These are phyloP conservation scores for Calonectria fujianensis DNA, from an alignment of 2,329 filamentous ascomycete species.

Conservation along the genomic window DNA sequence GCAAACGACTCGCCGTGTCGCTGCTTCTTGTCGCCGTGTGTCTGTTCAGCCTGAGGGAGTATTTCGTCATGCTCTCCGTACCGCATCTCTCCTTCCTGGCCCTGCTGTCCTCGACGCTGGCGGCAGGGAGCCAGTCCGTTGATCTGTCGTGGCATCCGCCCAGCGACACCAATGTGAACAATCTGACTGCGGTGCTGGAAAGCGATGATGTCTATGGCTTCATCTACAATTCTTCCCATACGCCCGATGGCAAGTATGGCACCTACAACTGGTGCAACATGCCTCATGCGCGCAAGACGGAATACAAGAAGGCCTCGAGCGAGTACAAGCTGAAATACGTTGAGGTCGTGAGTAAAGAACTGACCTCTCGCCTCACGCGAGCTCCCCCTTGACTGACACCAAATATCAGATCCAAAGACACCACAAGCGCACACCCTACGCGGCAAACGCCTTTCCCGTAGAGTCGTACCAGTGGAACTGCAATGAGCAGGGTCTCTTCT, in stretches of 20 bases:
- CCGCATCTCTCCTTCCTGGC: slow-evolving; percentile 40
- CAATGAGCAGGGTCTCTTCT: slow-evolving; percentile 80
- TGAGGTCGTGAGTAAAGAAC: slow-evolving; percentile 75
- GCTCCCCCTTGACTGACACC: slow-evolving; percentile 11
- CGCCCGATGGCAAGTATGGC: slow-evolving; percentile 74
- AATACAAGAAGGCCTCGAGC: slow-evolving; percentile 74
- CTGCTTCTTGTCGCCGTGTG: slow-evolving; percentile 29
- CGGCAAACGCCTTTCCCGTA: slow-evolving; percentile 83
- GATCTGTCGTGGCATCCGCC: slow-evolving; percentile 77
- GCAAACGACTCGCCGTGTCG: slow-evolving; percentile 33
- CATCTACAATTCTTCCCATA: slow-evolving; percentile 80
- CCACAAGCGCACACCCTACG: slow-evolving; percentile 89
- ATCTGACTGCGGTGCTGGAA: slow-evolving; percentile 74
- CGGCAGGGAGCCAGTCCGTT: slow-evolving; percentile 44
- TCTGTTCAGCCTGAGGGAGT: slow-evolving; percentile 37
- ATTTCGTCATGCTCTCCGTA: slow-evolving; percentile 43
- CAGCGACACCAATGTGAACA: slow-evolving; percentile 73
- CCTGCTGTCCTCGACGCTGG: slow-evolving; percentile 42
- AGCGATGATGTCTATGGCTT: slow-evolving; percentile 82
- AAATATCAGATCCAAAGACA: slow-evolving; percentile 82
- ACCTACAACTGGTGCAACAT: slow-evolving; percentile 91
- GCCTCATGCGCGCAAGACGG: slow-evolving; percentile 83
- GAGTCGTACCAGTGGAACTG: slow-evolving; percentile 86
- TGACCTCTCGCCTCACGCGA: background rate
- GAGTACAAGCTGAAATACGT: slow-evolving; percentile 84